Evolutionary conservation across 179 eudicot genomes (phyloP).

Genomic region (Patellifolia procumbens): DNA sequence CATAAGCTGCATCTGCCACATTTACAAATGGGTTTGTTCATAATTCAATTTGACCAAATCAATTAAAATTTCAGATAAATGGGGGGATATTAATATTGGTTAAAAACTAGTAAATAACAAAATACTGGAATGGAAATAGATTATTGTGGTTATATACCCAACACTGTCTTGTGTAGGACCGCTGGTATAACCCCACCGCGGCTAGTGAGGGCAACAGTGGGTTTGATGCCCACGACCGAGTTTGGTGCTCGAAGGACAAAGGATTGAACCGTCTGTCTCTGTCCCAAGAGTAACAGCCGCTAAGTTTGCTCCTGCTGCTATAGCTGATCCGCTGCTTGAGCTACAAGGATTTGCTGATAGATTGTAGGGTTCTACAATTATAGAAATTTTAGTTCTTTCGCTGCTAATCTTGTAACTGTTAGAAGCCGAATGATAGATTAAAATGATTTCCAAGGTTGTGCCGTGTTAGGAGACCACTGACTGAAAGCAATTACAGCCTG

Average conservation of each 20-base stretch:
- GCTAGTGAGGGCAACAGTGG: conserved; percentile 49
- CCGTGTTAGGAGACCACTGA: too few species aligned
- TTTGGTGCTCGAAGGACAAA: conserved; percentile 43
- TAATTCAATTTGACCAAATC: neutral
- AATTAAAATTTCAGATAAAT: too few species aligned
- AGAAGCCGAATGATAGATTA: too few species aligned
- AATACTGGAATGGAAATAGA: too few species aligned
- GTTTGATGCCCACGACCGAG: conserved; percentile 53
- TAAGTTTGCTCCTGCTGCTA: conserved; percentile 58
- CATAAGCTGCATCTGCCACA: conserved; percentile 56
- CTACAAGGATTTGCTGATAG: conserved; percentile 44
- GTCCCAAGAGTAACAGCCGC: conserved; percentile 52
- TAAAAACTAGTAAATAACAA: too few species aligned
- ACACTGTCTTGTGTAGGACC: conserved; percentile 53
- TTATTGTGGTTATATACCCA: conserved; percentile 35
- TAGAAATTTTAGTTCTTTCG: neutral
- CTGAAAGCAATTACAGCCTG: too few species aligned
- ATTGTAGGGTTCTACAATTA: conserved; percentile 45
- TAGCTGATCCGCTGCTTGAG: conserved; percentile 60
- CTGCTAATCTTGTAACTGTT: neutral
- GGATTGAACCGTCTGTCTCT: conserved; percentile 54
- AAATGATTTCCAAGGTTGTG: too few species aligned
- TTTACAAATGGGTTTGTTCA: conserved; percentile 53
- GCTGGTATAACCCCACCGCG: conserved; percentile 52
- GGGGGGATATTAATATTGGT: too few species aligned